Base-by-base conservation (phyloP, 306 rosid species). In the Sphenostylis stenocarpa region DNA sequence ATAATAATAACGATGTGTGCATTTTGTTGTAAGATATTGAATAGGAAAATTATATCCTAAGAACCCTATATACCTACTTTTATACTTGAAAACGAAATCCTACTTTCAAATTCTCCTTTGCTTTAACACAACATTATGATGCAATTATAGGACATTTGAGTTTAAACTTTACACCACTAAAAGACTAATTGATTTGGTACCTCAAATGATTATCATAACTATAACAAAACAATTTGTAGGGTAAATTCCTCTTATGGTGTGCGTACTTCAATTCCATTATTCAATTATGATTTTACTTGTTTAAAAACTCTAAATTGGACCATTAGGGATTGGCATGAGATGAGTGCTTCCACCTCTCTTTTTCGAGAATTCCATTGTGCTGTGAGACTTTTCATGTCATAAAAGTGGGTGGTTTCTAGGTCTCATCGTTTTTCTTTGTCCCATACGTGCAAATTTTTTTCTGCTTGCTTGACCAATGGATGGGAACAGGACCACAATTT, bases 11-110 rank as follows among this genome's bases (percentile, higher is more conserved):
- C 1, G 0, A 33, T 3, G 1, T 14, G 5, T 45, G 53, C 23
- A 49, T 49, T 17, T 49, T 49, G 1, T 6, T 52, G n/a, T 33
- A 31, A 29, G 9, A 6, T n/a, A n/a, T 52, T 20, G 24, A 52
- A 72, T 56, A 41, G 67, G 67, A 14, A 43, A 58, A 73, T 73
- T 76, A 76, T 51, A 33, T 33, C 60, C 51, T 43, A 58, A 73
- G 20, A 58, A 43, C 45, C 28, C 24, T 38, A 31, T 62, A n/a
- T 63, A 38, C 17, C 53, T 64, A 75, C 53, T 75, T 63, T 75
- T 16, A 64, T 63, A 48, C 52, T 64, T 76, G 66, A 76, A 48
- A 76, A 76, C 12, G 38, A 75, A 63, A 34, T 36, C 51, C 52
- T 63, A 63, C 80, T 75, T 62, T 16, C 1, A 58, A 28, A 73